Evolutionary conservation across 2,329 filamentous ascomycete species (phyloP).

Genomic region (Xylaria hypoxylon): DNA sequence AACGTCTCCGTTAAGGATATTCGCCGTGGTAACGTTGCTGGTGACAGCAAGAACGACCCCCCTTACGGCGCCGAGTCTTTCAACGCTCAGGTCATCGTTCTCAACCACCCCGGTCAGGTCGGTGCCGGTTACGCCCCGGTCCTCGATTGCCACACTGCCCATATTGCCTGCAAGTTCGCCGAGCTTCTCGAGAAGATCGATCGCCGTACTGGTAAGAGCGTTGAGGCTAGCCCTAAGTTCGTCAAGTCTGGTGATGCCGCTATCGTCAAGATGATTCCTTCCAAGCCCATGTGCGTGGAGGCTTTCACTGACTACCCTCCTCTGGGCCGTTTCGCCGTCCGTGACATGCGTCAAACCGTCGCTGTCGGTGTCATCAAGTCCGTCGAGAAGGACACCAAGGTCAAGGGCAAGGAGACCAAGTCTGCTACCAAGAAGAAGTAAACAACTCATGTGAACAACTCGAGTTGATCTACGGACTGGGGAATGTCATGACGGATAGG

Average conservation of each 20-base stretch:
- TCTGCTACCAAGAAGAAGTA: constrained; percentile 80
- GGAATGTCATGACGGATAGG: constrained; percentile 46
- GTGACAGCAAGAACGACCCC: constrained; percentile 99
- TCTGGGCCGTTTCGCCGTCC: constrained; percentile 99
- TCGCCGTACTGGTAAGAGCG: constrained; percentile 98
- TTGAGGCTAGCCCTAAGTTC: constrained; percentile 95
- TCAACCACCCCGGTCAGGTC: constrained; percentile 99
- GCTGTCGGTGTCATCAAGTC: constrained; percentile 96
- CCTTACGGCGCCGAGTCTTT: constrained; percentile 89
- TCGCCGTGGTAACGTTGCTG: constrained; percentile 99
- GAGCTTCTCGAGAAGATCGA: constrained; percentile 99
- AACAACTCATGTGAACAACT: constrained; percentile 50
- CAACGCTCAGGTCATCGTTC: constrained; percentile 99
- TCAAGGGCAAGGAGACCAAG: constrained; percentile 75
- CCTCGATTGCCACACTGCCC: constrained; percentile 99
- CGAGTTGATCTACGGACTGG: constrained; percentile 36
- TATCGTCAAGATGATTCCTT: constrained; percentile 99
- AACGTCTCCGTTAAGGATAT: constrained; percentile 99
- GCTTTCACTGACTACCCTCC: constrained; percentile 99
- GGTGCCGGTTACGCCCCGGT: constrained; percentile 99
- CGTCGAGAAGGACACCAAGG: constrained; percentile 72
- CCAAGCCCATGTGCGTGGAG: constrained; percentile 99
- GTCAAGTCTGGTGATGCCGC: constrained; percentile 99
- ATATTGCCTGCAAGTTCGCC: constrained; percentile 99
- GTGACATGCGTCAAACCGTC: constrained; percentile 95